phyloP scores from a whole-genome alignment of 164 flowering plant genomes.

The grape (Vitis vinifera) region DNA sequence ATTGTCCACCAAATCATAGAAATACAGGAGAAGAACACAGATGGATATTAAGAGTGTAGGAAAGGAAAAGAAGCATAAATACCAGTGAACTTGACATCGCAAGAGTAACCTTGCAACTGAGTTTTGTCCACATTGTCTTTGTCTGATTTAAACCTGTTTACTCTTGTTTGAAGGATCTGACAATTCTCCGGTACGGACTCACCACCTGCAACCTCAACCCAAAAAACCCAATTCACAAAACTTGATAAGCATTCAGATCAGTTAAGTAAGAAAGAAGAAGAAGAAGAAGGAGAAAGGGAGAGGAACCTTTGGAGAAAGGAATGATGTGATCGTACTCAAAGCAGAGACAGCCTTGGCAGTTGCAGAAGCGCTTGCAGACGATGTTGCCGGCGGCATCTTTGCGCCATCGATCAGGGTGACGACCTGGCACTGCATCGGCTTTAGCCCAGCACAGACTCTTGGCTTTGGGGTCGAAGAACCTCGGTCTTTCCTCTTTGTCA shows the following conservation, averaged over 20 bases:
- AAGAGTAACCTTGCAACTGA: conserved; percentile 70
- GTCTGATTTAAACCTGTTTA: conserved; percentile 78
- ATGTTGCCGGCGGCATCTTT: conserved; percentile 93
- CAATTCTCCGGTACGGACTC: conserved; percentile 81
- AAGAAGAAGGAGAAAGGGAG: not conserved
- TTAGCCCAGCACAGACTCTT: conserved; percentile 76
- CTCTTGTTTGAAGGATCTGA: conserved; percentile 95
- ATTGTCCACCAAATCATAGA: no score
- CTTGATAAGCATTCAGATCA: not conserved
- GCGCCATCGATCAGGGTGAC: conserved; percentile 98
- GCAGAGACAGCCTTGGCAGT: conserved; percentile 94
- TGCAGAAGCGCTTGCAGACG: conserved; percentile 93
- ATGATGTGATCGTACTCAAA: conserved; percentile 94
- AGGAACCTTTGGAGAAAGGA: conserved; percentile 92
- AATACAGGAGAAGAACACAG: not conserved
- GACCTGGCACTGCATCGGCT: conserved; percentile 66
- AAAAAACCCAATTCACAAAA: not conserved
- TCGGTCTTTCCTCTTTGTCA: conserved; percentile 54
- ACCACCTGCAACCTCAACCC: conserved; percentile 55
- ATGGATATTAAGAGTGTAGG: not conserved
- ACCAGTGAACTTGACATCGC: conserved; percentile 90
- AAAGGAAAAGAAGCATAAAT: conserved; percentile 11
- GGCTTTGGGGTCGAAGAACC: conserved; percentile 70
- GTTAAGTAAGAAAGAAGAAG: not conserved
- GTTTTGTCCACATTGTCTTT: conserved; percentile 53